A percentile compares a stretch with the other conserved stretches of the same genome.
Evolutionary conservation across 805 yeast genomes (phyloP).

Genomic region (Candida silvicultrix): DNA sequence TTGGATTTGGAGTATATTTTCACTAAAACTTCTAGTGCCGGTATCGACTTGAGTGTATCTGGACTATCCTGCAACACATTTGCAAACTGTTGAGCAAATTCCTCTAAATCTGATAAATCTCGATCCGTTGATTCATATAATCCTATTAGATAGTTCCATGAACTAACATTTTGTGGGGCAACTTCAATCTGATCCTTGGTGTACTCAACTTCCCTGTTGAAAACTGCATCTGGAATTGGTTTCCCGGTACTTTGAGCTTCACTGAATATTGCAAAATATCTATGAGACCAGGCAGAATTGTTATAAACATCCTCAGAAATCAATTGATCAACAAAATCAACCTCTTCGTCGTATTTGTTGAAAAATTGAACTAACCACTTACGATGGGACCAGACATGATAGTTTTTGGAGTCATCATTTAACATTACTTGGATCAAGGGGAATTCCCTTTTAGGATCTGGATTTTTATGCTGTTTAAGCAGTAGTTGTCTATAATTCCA

Average conservation of each 20-base stretch:
- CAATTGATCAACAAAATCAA: slow-evolving; percentile 40
- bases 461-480: slow-evolving; percentile 30
- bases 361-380: slow-evolving; percentile 73
- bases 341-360: slow-evolving; percentile 43
- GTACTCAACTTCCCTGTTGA: slow-evolving; percentile 47
- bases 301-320: slow-evolving; percentile 67
- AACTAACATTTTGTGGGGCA: slow-evolving; percentile 77
- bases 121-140: slow-evolving; percentile 29
- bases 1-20: slow-evolving; percentile 34
- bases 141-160: slow-evolving; percentile 81
- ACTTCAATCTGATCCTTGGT: slow-evolving; percentile 39
- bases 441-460: slow-evolving; percentile 48
- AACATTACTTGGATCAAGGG: slow-evolving; percentile 65
- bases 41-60: slow-evolving; percentile 35
- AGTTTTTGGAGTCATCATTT: slow-evolving; percentile 78
- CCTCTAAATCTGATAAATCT: slow-evolving; percentile 33
- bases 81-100: slow-evolving; percentile 40
- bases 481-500: slow-evolving; percentile 87
- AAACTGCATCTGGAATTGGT: slow-evolving; percentile 9
- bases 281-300: slow-evolving; percentile 91
- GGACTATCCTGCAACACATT: slow-evolving; percentile 17
- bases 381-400: slow-evolving; percentile 93
- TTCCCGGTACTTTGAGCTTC: slow-evolving; percentile 10
- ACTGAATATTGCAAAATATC: slow-evolving; percentile 50
- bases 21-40: slow-evolving; percentile 60